phyloP scores from a whole-genome alignment of 768 basidiomycete genomes.

The Kwoniella sp. region DNA sequence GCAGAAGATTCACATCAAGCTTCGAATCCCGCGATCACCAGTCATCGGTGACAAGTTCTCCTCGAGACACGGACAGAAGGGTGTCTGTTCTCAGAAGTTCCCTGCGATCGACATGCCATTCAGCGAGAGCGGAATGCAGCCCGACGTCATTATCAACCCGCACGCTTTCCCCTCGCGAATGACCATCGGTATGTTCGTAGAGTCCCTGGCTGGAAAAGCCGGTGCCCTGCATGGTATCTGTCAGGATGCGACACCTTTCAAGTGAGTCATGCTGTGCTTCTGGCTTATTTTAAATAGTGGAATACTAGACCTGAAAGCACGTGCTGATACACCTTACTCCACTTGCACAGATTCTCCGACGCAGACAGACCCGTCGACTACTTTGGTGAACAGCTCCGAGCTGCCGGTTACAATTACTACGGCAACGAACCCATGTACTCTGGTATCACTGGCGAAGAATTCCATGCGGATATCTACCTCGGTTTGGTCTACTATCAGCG shows the following conservation, averaged over 20 bases:
- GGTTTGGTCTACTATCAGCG: conserved; percentile 99
- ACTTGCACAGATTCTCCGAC: conserved; percentile 75
- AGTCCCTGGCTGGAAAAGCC: conserved; percentile 99
- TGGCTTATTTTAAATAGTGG: background rate
- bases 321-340: conserved; percentile 18
- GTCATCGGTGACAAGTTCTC: conserved; percentile 99
- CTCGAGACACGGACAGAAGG: conserved; percentile 97
- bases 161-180: conserved; percentile 99
- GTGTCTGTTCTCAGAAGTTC: conserved; percentile 99
- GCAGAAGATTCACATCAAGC: conserved; percentile 88
- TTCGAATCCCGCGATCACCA: conserved; percentile 89
- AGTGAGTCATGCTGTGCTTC: conserved; percentile 61
- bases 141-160: conserved; percentile 98
- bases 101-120: conserved; percentile 98
- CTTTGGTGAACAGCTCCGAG: conserved; percentile 90
- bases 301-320: background rate
- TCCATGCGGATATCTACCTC: conserved; percentile 96
- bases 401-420: conserved; percentile 97
- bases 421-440: conserved; percentile 99
- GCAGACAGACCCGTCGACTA: conserved; percentile 96
- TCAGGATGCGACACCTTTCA: conserved; percentile 98
- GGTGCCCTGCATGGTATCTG: conserved; percentile 98
- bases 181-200: conserved; percentile 99
- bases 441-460: conserved; percentile 97
- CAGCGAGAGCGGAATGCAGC: conserved; percentile 97